A percentile compares a stretch with the other conserved stretches of the same genome.
These are phyloP conservation scores for Fusarium irregulare DNA, from an alignment of 2,329 filamentous ascomycete genomes.

Conservation along the genomic window DNA sequence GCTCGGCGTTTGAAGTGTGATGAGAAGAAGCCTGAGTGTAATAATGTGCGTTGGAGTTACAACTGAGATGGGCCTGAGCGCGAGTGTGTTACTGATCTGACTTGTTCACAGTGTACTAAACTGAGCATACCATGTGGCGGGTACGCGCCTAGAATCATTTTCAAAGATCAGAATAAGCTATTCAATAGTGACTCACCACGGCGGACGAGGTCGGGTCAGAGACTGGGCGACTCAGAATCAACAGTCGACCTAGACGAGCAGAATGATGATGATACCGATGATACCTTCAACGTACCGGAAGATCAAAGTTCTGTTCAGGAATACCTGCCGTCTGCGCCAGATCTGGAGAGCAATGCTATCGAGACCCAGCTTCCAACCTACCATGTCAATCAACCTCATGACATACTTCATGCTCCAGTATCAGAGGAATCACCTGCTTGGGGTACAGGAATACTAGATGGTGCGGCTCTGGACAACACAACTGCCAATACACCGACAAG, in stretches of 20 bases:
- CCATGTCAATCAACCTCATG: not conserved
- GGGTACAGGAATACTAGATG: not conserved
- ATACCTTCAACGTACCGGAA: not conserved
- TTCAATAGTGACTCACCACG: not conserved
- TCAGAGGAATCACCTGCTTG: not conserved
- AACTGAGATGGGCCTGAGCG: not conserved
- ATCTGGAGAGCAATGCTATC: not conserved
- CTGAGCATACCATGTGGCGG: slow-evolving; percentile 27
- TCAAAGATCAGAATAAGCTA: slow-evolving; percentile 32
- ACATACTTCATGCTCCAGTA: not conserved
- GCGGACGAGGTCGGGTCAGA: slow-evolving; percentile 6
- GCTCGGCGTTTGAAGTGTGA: slow-evolving; percentile 28
- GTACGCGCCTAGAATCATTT: slow-evolving; percentile 22
- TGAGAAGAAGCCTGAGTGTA: slow-evolving; percentile 25
- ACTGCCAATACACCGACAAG: not conserved
- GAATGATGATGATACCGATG: not conserved
- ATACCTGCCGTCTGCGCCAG: not conserved
- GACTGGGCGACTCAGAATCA: not conserved
- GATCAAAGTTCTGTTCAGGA: not conserved
- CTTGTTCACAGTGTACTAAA: slow-evolving; percentile 7
- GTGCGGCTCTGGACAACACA: not conserved
- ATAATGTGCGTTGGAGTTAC: not conserved
- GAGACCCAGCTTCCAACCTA: not conserved
- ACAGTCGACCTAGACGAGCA: fast-evolving
- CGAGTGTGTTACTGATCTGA: not conserved